Conservation (phyloP, 2,329 filamentous ascomycete species). For the Pseudonectria buxi region DNA sequence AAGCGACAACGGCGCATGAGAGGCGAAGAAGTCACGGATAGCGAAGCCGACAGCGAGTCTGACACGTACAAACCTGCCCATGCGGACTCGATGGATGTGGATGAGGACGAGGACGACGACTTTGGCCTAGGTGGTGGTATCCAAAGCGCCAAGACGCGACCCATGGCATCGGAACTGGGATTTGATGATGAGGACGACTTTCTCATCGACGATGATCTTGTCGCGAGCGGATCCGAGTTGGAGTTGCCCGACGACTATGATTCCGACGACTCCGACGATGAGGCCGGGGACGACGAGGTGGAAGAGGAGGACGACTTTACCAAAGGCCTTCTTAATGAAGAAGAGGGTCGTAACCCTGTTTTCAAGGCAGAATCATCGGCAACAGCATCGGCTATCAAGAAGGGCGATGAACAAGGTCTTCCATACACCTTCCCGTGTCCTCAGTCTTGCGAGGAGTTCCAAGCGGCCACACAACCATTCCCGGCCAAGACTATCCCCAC, state of each 20-base stretch:
- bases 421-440: constrained; percentile 87
- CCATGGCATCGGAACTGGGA: constrained; percentile 56
- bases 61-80: constrained; percentile 31
- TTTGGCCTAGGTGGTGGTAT: constrained; percentile 57
- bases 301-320: constrained; percentile 65
- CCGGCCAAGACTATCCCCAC: constrained; percentile 61
- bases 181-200: constrained; percentile 96
- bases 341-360: constrained; percentile 47
- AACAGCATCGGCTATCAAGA: constrained; percentile 26
- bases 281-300: constrained; percentile 30
- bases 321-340: constrained; percentile 56
- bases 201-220: constrained; percentile 77
- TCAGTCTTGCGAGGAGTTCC: constrained; percentile 65
- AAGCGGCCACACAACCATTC: constrained; percentile 58
- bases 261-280: constrained; percentile 37
- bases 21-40: constrained; percentile 65
- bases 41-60: constrained; percentile 49
- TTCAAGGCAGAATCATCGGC: constrained; percentile 42
- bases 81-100: constrained; percentile 30
- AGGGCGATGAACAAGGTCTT: constrained; percentile 49
- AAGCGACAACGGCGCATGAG: constrained; percentile 80
- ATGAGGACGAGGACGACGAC: constrained; percentile 47
- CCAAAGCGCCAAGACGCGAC: constrained; percentile 34
- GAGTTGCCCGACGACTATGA: constrained; percentile 50
- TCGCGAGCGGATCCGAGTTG: constrained; percentile 73